Percentiles rank a stretch among this genome's conserved stretches.
These are phyloP conservation scores for Metarhizium robertsii DNA, from an alignment of 2,329 filamentous ascomycete species.

Conservation along the genomic window DNA sequence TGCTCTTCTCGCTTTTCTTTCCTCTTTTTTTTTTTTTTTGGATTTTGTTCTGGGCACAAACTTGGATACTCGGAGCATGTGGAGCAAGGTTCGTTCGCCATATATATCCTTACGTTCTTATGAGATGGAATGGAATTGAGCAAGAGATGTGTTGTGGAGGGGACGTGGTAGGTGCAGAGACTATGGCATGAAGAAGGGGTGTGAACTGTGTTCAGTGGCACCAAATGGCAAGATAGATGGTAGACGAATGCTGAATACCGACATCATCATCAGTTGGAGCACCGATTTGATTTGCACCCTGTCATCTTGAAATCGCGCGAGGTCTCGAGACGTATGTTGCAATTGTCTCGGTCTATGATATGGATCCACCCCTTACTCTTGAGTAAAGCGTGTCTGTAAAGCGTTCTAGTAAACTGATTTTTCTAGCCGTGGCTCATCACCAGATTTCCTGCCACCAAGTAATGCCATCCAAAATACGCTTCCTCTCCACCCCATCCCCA, in stretches of 20 bases:
- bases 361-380: no score
- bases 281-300: neutral
- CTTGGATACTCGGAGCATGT: neutral
- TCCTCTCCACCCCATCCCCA: constrained; percentile 27
- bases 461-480: constrained; percentile 24
- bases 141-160: neutral
- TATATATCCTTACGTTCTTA: neutral
- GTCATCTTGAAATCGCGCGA: no score
- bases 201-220: neutral
- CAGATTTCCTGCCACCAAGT: constrained; percentile 53
- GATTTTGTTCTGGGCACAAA: neutral
- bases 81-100: neutral
- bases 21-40: neutral
- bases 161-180: neutral
- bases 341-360: no score
- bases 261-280: neutral
- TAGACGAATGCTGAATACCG: neutral
- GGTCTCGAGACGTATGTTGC: no score
- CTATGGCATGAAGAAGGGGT: neutral
- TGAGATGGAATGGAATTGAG: neutral
- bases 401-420: no score
- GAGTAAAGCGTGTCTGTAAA: no score
- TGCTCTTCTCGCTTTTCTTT: neutral
- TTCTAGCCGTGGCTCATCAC: constrained; percentile 21
- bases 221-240: neutral